phyloP scores from a whole-genome alignment of 2,329 filamentous ascomycete species.

The Paecilomyces fulvus region DNA sequence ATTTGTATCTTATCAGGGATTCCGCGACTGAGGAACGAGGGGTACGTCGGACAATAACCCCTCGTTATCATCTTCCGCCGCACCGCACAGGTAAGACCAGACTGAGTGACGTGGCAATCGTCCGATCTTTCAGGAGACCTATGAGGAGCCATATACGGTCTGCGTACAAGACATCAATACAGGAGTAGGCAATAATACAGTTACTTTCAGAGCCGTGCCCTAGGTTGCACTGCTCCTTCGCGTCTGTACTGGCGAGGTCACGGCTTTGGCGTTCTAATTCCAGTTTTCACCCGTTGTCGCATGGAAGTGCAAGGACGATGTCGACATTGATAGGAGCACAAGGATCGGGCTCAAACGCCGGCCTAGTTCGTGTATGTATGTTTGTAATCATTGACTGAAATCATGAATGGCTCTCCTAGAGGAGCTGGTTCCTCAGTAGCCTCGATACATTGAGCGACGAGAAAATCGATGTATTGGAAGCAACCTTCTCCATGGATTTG shows the following conservation, averaged over 20 bases:
- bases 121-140: slow-evolving; percentile 8
- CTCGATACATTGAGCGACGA: neutral
- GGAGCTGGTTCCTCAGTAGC: neutral
- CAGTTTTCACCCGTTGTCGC: neutral
- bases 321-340: neutral
- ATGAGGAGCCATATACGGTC: slow-evolving; percentile 5
- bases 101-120: slow-evolving; percentile 24
- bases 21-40: neutral
- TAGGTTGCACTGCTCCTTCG: slow-evolving; percentile 1
- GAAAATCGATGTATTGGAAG: too few species aligned
- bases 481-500: too few species aligned
- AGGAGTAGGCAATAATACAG: neutral
- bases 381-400: neutral
- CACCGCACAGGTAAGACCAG: slow-evolving; percentile 2
- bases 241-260: slow-evolving; percentile 6
- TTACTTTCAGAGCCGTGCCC: neutral
- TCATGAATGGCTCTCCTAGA: neutral
- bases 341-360: neutral
- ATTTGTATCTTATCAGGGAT: slow-evolving; percentile 9
- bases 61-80: neutral
- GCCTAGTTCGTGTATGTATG: neutral
- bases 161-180: slow-evolving; percentile 3
- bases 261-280: neutral
- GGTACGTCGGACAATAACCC: neutral
- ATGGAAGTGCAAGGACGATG: neutral